Base-by-base conservation (phyloP, 805 yeast genomes). In the Lachancea lanzarotensis region DNA sequence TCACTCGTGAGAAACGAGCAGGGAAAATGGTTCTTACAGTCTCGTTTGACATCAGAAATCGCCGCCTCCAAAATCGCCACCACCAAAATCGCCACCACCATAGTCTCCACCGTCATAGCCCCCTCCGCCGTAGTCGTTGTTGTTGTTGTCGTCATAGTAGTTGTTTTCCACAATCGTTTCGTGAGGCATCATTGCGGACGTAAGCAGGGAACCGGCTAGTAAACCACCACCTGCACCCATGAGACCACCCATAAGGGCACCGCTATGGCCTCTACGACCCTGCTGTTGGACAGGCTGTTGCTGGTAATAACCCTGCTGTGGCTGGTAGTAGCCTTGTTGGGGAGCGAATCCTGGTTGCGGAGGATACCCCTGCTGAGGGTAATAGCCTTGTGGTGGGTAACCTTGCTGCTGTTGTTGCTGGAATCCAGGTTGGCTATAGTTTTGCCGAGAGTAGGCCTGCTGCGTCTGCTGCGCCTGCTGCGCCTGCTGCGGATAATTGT, bases 191-290 rank as follows among this genome's bases (percentile, higher is more conserved):
- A 78, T 52, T 37, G 74, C 74, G 31, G 71, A 66, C 8, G 73
- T 74, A 36, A 79, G 54, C 51, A 79, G 53, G 63, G 75, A 63
- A 37, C 85, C 86, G 45, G 85, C 86, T 8, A 80, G 55, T 44
- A 81, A 59, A 62, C 87, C 88, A 15, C 79, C 73, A 43, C 81
- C 82, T 2, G 72, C 76, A 39, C 76, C 79, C 38, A 71, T 51
- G 46, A 74, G 55, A 38, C 73, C 74, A 46, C 56, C 58, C 13
- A 70, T 67, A 48, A 69, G 63, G 38, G 62, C 65, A 31, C 65
- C 55, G 11, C 50, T 49, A 20, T 48, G 29, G 19, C 35, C 41
- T 35, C 46, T 52, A 35, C 62, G 55, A 32, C 55, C 59, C 25
- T 52, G 62, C 46, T 62, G 62, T 45, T 62, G 62, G 13, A 13